phyloP scores from a whole-genome alignment of 805 yeast species.

The Priceomyces melissophilus region DNA sequence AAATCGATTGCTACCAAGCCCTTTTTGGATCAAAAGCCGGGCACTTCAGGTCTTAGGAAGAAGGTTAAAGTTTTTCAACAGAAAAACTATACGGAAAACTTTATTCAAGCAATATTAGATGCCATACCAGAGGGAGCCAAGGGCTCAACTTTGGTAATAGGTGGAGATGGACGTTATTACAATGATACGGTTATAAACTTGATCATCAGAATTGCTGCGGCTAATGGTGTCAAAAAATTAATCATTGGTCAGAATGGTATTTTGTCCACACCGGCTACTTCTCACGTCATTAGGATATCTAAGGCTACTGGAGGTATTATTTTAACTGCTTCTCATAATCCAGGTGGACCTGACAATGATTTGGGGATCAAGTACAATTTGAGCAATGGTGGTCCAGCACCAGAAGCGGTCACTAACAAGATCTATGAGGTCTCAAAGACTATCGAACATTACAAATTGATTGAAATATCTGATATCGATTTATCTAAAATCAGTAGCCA shows the following conservation, averaged over 20 bases:
- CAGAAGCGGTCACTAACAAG: constrained; percentile 86
- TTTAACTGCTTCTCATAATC: constrained; percentile 94
- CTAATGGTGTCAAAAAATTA: constrained; percentile 82
- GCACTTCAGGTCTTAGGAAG: constrained; percentile 95
- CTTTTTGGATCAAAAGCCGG: constrained; percentile 91
- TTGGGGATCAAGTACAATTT: constrained; percentile 94
- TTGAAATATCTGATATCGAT: constrained; percentile 63
- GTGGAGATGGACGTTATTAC: constrained; percentile 96
- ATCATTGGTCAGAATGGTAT: constrained; percentile 87
- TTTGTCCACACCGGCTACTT: constrained; percentile 93
- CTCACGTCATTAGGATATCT: constrained; percentile 78
- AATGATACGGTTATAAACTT: constrained; percentile 76
- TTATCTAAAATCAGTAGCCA: constrained; percentile 52
- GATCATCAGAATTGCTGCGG: constrained; percentile 82
- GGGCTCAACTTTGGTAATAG: constrained; percentile 78
- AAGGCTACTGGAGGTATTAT: constrained; percentile 91
- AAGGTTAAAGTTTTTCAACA: constrained; percentile 82
- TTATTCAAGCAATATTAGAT: constrained; percentile 78
- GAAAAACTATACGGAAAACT: constrained; percentile 84
- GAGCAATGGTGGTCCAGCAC: constrained; percentile 97
- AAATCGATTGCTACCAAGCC: constrained; percentile 52
- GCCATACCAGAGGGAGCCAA: constrained; percentile 88
- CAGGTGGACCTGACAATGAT: constrained; percentile 92
- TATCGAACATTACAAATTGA: constrained; percentile 57
- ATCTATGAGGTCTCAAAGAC: constrained; percentile 68